Evolutionary conservation across 768 basidiomycete species (phyloP).

Genomic region (Suillus clintonianus): DNA sequence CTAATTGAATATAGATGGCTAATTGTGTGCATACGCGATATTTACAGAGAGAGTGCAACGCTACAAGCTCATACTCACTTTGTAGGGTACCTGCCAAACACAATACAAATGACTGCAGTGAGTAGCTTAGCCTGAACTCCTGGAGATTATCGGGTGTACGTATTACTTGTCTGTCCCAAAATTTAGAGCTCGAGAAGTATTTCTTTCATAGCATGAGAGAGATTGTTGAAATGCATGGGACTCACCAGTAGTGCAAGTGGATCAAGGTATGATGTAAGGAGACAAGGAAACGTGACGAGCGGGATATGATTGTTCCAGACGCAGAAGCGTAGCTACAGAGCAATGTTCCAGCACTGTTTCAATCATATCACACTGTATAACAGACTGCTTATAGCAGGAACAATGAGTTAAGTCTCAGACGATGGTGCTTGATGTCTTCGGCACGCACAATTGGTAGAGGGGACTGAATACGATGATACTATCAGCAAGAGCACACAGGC

Average conservation of each 20-base stretch:
- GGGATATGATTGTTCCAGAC: constrained; percentile 61
- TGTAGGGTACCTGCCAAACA: no score
- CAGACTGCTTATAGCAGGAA: constrained; percentile 60
- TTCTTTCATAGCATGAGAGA: constrained; percentile 37
- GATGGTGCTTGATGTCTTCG: not conserved
- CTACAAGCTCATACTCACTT: not conserved
- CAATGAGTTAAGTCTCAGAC: not conserved
- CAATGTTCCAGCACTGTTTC: constrained; percentile 70
- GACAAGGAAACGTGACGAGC: constrained; percentile 48
- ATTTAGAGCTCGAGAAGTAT: no score
- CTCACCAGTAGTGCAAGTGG: constrained; percentile 51
- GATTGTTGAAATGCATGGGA: not conserved
- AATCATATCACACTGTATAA: constrained; percentile 60
- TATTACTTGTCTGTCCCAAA: no score
- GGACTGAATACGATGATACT: constrained; percentile 43
- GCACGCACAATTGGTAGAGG: constrained; percentile 55
- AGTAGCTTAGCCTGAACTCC: no score
- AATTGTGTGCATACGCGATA: not conserved
- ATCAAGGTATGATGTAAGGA: constrained; percentile 15
- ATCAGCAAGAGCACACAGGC: constrained; percentile 6
- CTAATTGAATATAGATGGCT: constrained; percentile 1
- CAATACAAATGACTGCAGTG: not conserved
- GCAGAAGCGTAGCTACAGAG: constrained; percentile 63
- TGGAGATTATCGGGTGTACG: no score
- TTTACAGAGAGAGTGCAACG: not conserved